Base-by-base conservation (phyloP, 306 rosid genomes). In the Crataegus laevigata region DNA sequence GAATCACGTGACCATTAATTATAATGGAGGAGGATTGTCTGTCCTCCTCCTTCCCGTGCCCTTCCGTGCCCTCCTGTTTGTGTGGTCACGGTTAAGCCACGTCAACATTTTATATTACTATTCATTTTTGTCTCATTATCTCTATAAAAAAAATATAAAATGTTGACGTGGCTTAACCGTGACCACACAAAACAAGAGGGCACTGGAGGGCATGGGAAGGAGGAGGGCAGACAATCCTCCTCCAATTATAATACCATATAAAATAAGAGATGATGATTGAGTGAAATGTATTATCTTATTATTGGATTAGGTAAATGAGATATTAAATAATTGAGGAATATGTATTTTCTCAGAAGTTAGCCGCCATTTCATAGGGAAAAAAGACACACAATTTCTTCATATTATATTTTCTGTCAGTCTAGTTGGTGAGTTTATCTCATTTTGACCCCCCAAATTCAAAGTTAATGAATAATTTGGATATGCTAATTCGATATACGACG, bases 321-420 rank as follows among this genome's bases (percentile, higher is more conserved):
- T 50, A 19, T 11, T 26, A 69, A 30, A 32, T 28, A 66, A 45
- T 69, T 80, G 72, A 6, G 36, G 29, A 71, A 69, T 40, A 2
- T 40, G 76, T 54, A 75, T 66, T 66, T 82, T 55, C 80, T 40
- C 3, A 61, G 76, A 77, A 78, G 75, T 57, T 78, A 29, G 71
- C 75, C 70, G 71, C 78, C 75, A 72, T 73, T 75, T 76, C 83
- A 84, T 36, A 66, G n/a, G n/a, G 90, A 84, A 78, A 84, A 75
- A 75, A 34, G 81, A 86, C 78, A 63, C 25, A 75, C 1, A 71
- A 29, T 67, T 74, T 68, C 73, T 32, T 61, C 5, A 24, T 43
- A 70, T 42, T 84, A 71, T 81, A 81, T 84, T 82, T 72, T 45
- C 66, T 77, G 64, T 86, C 85, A 81, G 68, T 80, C 83, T 71